Evolutionary conservation across 345 rosid species (phyloP), one percentile per base, ranked within the genome.

Genomic region (Hypericum androsaemum): DNA sequence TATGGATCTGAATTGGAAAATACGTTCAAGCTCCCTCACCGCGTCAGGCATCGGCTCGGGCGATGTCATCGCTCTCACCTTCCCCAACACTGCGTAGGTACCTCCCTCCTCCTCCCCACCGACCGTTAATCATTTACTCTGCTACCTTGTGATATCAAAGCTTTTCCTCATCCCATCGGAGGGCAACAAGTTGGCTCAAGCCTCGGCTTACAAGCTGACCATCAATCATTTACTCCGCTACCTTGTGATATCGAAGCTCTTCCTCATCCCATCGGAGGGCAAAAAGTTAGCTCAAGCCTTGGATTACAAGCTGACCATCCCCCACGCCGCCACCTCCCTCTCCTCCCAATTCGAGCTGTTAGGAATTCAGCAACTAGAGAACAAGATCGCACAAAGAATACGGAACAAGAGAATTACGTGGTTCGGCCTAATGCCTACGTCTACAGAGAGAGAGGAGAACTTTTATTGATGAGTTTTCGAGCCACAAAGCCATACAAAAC

Each of bases 171-270:
- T 83, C 7, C 73, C 83, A 4, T 71, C 81, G 58, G 76, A 83
- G 47, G 89, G 80, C 50, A 80, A 77, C 0, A 83, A 77, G 0
- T 83, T 72, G 41, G 86, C 89, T 37, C 68, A 80, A 17, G 80
- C 80, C 67, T 0, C 71, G 0, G 80, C 86, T 5, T 83, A 83
- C 72, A 83, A 83, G 1, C 70, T 71, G 5, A 86, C 80, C 66
- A 86, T 80, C 52, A 77, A 77, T 65, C 86, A 77, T 74, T 83
- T 83, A 57, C 80, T 75, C 69, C 80, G 80, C 22, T 58, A 83
- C 2, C 86, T 80, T 50, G 80, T 86, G 5, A 81, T 77, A 39
- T 80, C 89, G 5, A 83, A 80, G 72, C 58, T 83, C 8, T 69
- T 83, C 4, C 7, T 83, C 40, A 60, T 68, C 17, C 53, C 74